Evolutionary conservation across 2,329 filamentous ascomycete genomes (phyloP), one percentile per base, ranked within the genome.

Genomic region (Sporothrix brasiliensis): DNA sequence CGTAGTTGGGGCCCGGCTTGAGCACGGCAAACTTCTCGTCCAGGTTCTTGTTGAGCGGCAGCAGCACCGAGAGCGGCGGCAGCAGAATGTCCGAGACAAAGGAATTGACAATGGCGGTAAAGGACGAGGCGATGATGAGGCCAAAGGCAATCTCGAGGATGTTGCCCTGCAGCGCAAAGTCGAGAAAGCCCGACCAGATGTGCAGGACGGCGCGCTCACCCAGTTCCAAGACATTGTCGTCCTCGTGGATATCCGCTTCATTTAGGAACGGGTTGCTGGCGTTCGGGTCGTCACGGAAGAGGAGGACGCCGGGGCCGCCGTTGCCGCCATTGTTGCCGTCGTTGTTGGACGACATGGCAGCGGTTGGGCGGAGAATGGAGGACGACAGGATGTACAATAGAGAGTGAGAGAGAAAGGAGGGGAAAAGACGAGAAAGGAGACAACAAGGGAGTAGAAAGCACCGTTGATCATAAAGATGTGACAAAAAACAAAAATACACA

Each of bases 91-190:
- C 89, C 72, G 85, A 87, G 68, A 92, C 89, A 76, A 92, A 89
- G 10, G 88, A 90, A 70, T 89, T 92, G 70, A 92, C 89, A 61
- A 92, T 84, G 70, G 87, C 84, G 3, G 90, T 92, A 77, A 93
- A 92, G 39, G 89, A 86, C 69, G 88, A 85, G 14, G 90, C 91
- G 68, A 93, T 84, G 74, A 93, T 92, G 73, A 92, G 81, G 74
- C 90, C 91, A 74, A 92, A 88, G 19, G 91, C 91, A 71, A 93
- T 90, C 78, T 92, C 88, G 34, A 93, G 83, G 63, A 92, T 90
- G 75, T 92, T 92, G 71, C 91, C 90, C 73, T 90, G 87, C 69
- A 92, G 86, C 0, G 89, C 90, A 78, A 92, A 93, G 77, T 92
- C 89, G 74, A 89, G 78, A 77, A 92, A 92, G 52, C 88, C 88